Evolutionary conservation across 2,329 filamentous ascomycete species (phyloP).

Genomic region (Penicillium sp.): DNA sequence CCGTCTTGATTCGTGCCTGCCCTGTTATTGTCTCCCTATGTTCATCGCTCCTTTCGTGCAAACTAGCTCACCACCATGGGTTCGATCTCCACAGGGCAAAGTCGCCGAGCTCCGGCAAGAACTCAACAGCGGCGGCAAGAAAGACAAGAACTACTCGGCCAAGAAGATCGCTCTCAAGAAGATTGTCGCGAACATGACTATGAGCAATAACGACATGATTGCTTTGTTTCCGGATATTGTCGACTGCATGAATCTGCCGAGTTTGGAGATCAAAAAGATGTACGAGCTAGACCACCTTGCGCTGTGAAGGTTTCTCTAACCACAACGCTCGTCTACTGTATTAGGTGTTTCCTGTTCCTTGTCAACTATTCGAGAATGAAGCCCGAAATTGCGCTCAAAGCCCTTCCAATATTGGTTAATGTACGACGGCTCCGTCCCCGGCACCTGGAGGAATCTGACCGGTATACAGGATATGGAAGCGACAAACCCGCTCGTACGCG

Average conservation of each 20-base stretch:
- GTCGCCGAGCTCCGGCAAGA: slow-evolving; percentile 95
- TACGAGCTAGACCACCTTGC: slow-evolving; percentile 46
- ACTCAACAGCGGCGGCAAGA: slow-evolving; percentile 91
- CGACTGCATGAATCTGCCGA: slow-evolving; percentile 91
- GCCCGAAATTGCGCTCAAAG: slow-evolving; percentile 91
- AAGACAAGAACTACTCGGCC: slow-evolving; percentile 92
- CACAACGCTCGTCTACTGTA: background rate
- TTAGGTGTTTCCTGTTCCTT: slow-evolving; percentile 94
- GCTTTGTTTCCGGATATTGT: slow-evolving; percentile 95
- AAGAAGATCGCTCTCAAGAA: slow-evolving; percentile 99
- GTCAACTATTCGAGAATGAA: slow-evolving; percentile 97
- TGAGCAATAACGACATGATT: slow-evolving; percentile 99
- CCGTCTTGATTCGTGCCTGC: background rate
- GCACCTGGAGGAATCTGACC: slow-evolving; percentile 16
- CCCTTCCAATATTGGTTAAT: slow-evolving; percentile 82
- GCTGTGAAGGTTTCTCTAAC: slow-evolving; percentile 4
- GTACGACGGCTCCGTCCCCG: slow-evolving; percentile 52
- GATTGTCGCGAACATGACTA: slow-evolving; percentile 99
- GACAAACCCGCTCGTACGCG: slow-evolving; percentile 86
- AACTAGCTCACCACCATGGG: slow-evolving; percentile 41
- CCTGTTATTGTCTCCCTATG: slow-evolving; percentile 35
- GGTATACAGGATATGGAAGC: slow-evolving; percentile 82
- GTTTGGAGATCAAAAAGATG: slow-evolving; percentile 99
- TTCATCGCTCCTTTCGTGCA: slow-evolving; percentile 31
- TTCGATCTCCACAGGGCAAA: slow-evolving; percentile 77